phyloP scores from a whole-genome alignment of 75 land plant species.

The Selaginella tamariscina region DNA sequence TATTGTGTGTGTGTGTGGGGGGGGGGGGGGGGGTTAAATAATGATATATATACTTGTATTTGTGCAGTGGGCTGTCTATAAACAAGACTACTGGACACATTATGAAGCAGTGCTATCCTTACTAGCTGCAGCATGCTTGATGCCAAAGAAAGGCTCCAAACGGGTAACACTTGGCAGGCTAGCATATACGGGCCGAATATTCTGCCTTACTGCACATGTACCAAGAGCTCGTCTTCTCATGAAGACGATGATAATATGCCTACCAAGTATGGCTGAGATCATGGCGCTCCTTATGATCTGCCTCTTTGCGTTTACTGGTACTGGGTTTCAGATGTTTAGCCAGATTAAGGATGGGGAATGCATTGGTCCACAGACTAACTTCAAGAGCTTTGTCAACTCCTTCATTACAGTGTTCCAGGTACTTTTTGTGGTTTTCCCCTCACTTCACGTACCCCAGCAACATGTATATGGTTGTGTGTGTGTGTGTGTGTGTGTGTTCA shows the following conservation, averaged over 20 bases:
- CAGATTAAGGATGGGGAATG: constrained; percentile 21
- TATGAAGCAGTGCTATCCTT: constrained; percentile 17
- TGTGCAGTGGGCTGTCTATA: constrained; percentile 22
- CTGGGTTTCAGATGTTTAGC: constrained; percentile 22
- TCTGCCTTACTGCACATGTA: constrained; percentile 24
- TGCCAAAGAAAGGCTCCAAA: constrained; percentile 12
- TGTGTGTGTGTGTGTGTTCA: too few relatives aligned
- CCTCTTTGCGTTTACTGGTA: constrained; percentile 18
- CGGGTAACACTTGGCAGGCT: constrained; percentile 12
- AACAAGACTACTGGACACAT: constrained; percentile 14
- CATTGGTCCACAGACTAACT: constrained; percentile 17
- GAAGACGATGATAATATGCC: constrained; percentile 18
- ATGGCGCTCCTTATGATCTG: constrained; percentile 21
- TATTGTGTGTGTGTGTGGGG: too few relatives aligned
- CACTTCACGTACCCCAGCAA: neutral
- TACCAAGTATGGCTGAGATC: constrained; percentile 26
- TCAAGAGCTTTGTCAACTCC: constrained; percentile 15
- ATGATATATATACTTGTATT: neutral
- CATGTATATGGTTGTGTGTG: too few relatives aligned
- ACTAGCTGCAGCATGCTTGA: constrained; percentile 17
- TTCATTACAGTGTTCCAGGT: constrained; percentile 32
- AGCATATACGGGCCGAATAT: constrained; percentile 14
- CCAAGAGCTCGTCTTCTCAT: constrained; percentile 20
- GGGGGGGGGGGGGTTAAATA: neutral
- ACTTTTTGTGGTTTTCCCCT: too few relatives aligned